Evolutionary conservation across 805 yeast genomes (phyloP), one percentile per base, ranked within the genome.

Genomic region (Pichia thaimueangensis): DNA sequence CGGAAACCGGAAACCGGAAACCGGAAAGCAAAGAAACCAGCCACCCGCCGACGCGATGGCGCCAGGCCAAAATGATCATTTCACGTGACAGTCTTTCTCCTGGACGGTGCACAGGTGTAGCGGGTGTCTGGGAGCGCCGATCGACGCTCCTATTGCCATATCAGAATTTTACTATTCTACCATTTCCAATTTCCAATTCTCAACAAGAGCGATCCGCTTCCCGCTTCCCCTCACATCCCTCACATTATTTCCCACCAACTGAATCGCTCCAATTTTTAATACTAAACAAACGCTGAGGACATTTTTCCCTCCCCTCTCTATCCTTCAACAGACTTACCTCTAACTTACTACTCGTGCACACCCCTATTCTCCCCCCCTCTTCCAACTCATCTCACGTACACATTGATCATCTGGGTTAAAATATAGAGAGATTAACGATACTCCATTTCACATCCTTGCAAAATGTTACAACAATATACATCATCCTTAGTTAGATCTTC

Each of bases 241-340:
- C n/a, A n/a, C n/a, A n/a, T n/a, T n/a, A n/a, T n/a, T 19, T 20
- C 24, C 34, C 12, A 38, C 45, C 45, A 42, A 42, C 45, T 23
- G 39, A 29, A 42, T 28, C 42, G 39, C 44, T 41, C 32, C 44
- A 41, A 41, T 41, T 39, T 32, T 25, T 28, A 39, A 32, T 34
- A 17, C 41, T 11, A 16, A 9, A 38, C 30, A 38, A 20, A 16
- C 35, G 35, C 22, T 32, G 34, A 21, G 6, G 28, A 15, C 31
- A 19, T 29, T 19, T 29, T 29, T 29, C 16, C 16, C 16, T 19
- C 31, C 31, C 9, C 31, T 29, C 16, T 29, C 6, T 29, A 15
- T 29, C 16, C 28, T 25, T 12, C 28, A n/a, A 25, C 29, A 25
- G 29, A 25, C 13, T 25, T 25, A 13, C 13, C 10, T 19, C 7